Evolutionary conservation across 1,284 basidiomycete genomes (phyloP), one percentile per base, ranked within the genome.

Genomic region (Vanrija sp.): DNA sequence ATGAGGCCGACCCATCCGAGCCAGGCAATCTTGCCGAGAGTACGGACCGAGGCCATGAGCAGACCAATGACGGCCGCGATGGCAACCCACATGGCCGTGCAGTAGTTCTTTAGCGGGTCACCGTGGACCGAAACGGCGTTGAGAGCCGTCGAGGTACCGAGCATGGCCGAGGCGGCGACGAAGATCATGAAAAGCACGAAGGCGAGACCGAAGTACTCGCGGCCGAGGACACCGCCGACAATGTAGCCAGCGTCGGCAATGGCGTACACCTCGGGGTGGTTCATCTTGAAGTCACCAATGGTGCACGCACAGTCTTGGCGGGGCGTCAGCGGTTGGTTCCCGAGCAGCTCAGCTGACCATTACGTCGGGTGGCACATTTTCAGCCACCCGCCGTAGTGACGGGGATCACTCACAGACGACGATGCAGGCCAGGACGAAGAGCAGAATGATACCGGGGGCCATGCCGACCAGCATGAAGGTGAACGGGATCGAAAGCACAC

Each of bases 51-150:
- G 3, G 72, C 61, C 49, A 75, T 47, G 28, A 62, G 38, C 40
- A 66, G 65, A 23, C 64, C 62, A 25, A 60, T 43, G 57, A 74
- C 51, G 21, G 66, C 60, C 4, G 65, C 66, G 26, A 76, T 67
- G 25, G 66, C 65, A 9, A 69, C 64, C 29, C 73, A 76, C 28
- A 67, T 65, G 46, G 72, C 69, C 2, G 75, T 76, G 60, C 75
- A 77, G 0, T 34, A 34, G 12, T 12, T 34, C 34, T 5, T 34
- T 2, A 15, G 34, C 7, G 68, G 62, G 5, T 61, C 72, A 60
- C 75, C 71, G 53, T 72, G 70, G 10, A 51, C 29, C 5, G 54
- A 51, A 23, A 79, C 60, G 26, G 78, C 72, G 67, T 79, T 78
- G 46, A 79, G 63, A 0, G 76, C 73, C 48, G 75, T 72, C 8